phyloP scores from a whole-genome alignment of 306 rosid species.

The Rosa persica region DNA sequence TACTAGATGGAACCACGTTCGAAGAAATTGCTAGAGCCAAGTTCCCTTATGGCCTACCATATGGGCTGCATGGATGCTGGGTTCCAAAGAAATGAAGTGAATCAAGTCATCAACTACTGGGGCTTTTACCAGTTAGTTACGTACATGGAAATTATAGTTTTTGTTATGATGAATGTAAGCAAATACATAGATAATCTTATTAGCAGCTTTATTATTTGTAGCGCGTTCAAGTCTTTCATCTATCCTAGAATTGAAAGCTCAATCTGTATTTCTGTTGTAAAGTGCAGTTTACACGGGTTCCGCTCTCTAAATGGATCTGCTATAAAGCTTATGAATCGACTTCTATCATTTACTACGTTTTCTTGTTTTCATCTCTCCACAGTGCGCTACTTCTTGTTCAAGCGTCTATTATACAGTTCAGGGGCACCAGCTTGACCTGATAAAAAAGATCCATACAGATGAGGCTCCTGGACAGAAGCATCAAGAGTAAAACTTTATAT shows the following conservation, averaged over 20 bases:
- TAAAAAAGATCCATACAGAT: neutral
- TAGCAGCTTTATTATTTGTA: neutral
- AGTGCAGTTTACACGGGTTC: neutral
- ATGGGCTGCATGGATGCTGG: constrained; percentile 98
- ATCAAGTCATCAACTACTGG: neutral
- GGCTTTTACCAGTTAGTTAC: neutral
- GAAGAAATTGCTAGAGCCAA: constrained; percentile 92
- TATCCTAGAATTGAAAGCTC: neutral
- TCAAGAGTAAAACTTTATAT: neutral
- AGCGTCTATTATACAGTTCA: neutral
- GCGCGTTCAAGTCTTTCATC: neutral
- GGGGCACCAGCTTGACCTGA: neutral
- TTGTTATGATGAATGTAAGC: neutral
- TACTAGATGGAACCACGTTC: constrained; percentile 78
- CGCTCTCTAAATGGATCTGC: too few species aligned
- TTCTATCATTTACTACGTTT: neutral
- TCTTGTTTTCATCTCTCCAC: neutral
- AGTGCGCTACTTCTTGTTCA: neutral
- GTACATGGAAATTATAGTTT: neutral
- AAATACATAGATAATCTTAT: neutral
- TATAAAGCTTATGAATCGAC: neutral
- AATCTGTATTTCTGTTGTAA: neutral
- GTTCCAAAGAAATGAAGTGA: constrained; percentile 47
- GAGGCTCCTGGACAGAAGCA: neutral
- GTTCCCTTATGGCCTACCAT: constrained; percentile 90